Conservation (phyloP, 805 yeast genomes). For the Yamadazyma laniorum region DNA sequence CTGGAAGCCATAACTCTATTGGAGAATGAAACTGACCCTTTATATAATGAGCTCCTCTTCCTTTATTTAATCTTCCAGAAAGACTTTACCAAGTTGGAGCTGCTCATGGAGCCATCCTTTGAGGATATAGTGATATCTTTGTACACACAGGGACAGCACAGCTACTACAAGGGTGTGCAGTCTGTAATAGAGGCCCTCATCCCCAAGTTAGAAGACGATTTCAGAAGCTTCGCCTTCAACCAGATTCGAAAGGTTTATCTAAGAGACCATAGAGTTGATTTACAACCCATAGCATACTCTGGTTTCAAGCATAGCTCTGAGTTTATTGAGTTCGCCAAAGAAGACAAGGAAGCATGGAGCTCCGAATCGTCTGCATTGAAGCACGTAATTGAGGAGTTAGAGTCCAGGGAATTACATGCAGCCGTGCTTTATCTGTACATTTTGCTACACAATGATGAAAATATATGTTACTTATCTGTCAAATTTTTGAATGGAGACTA, state of each 20-base stretch:
- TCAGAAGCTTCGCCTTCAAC: constrained; percentile 6
- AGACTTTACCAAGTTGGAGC: constrained; percentile 7
- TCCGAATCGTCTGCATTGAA: constrained; percentile 3
- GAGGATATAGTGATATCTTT: constrained; percentile 6
- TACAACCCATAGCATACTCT: constrained; percentile 13
- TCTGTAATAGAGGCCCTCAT: constrained; percentile 2
- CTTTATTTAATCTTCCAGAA: constrained; percentile 6
- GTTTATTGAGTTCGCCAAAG: constrained; percentile 13
- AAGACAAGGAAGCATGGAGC: constrained; percentile 17
- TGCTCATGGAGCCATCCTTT: neutral
- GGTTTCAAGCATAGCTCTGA: constrained; percentile 9
- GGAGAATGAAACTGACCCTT: constrained; percentile 7
- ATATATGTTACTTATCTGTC: constrained; percentile 4
- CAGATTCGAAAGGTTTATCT: constrained; percentile 9
- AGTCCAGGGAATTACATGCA: constrained; percentile 3
- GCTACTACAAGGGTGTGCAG: constrained; percentile 7
- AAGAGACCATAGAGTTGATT: constrained; percentile 3
- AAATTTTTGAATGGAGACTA: constrained; percentile 6
- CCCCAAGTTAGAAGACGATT: constrained; percentile 1
- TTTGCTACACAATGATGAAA: constrained; percentile 8
- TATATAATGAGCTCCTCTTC: constrained; percentile 11
- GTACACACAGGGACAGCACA: constrained; percentile 1
- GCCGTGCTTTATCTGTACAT: constrained; percentile 13
- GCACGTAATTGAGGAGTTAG: constrained; percentile 6
- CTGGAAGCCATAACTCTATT: neutral